A percentile compares a stretch with the other conserved stretches of the same genome.
These are phyloP conservation scores for Oryza glaberrima DNA, from an alignment of 176 grass and related monocot genomes.

Conservation along the genomic window DNA sequence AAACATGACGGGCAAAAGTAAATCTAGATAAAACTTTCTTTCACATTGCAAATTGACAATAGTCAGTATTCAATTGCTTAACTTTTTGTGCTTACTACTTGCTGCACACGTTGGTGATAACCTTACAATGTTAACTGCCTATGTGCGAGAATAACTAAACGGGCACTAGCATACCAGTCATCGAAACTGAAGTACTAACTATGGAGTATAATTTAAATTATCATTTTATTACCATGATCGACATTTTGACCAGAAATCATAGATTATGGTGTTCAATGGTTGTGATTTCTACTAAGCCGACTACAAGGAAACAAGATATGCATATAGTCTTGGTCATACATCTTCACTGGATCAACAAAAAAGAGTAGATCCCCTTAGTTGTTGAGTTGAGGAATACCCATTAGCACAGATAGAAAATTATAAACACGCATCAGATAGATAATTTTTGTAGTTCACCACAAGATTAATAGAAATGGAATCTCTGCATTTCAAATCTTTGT, in stretches of 20 bases:
- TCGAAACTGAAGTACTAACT: background rate
- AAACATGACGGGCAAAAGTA: slow-evolving; percentile 15
- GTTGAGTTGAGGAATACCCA: background rate
- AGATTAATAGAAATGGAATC: background rate
- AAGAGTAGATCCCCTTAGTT: background rate
- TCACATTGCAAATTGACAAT: background rate
- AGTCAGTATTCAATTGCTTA: background rate
- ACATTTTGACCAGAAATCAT: background rate
- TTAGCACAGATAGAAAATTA: background rate
- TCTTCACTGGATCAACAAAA: background rate
- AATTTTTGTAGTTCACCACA: background rate
- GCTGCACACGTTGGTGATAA: background rate
- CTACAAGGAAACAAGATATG: background rate
- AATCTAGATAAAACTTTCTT: background rate
- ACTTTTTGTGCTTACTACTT: background rate
- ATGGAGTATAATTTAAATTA: background rate
- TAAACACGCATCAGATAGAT: background rate
- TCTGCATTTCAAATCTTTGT: background rate
- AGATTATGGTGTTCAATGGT: slow-evolving; percentile 3
- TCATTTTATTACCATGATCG: background rate
- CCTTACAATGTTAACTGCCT: background rate
- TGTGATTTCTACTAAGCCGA: slow-evolving; percentile 6
- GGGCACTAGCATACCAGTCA: background rate
- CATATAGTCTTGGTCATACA: background rate
- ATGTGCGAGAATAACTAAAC: background rate